Percentiles rank a stretch among this genome's conserved stretches.
phyloP scores from a whole-genome alignment of 805 yeast genomes.

The Candida pini region DNA sequence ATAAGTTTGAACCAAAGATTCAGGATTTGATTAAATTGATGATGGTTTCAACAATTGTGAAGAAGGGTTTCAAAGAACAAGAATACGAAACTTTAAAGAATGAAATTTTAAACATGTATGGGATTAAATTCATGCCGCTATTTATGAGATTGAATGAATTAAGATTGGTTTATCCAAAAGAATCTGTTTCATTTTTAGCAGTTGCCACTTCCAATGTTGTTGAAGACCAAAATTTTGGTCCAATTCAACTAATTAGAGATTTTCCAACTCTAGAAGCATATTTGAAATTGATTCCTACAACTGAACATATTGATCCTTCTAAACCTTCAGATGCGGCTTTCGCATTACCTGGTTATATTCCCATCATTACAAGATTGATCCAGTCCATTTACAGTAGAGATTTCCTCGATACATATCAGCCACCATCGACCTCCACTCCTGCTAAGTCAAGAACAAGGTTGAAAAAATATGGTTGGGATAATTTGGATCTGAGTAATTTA shows the following conservation, averaged over 20 bases:
- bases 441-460: slow-evolving; percentile 18
- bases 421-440: slow-evolving; percentile 15
- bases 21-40: slow-evolving; percentile 47
- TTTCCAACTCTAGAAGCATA: slow-evolving; percentile 30
- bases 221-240: slow-evolving; percentile 8
- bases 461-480: slow-evolving; percentile 37
- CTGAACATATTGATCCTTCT: slow-evolving; percentile 27
- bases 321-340: slow-evolving; percentile 47
- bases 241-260: slow-evolving; percentile 29
- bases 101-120: slow-evolving; percentile 59
- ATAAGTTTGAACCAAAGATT: slow-evolving; percentile 35
- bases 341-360: slow-evolving; percentile 79
- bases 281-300: slow-evolving; percentile 43
- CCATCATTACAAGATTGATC: slow-evolving; percentile 62
- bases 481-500: slow-evolving; percentile 36
- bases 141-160: slow-evolving; percentile 44
- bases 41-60: slow-evolving; percentile 53
- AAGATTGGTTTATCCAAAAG: slow-evolving; percentile 39
- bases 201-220: slow-evolving; percentile 5
- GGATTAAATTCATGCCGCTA: slow-evolving; percentile 44
- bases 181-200: slow-evolving; percentile 18
- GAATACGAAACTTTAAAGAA: slow-evolving; percentile 52
- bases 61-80: slow-evolving; percentile 62
- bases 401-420: slow-evolving; percentile 32
- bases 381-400: slow-evolving; percentile 62